These are phyloP conservation scores for Lepiota venenata DNA, from an alignment of 768 basidiomycete genomes.

Conservation along the genomic window DNA sequence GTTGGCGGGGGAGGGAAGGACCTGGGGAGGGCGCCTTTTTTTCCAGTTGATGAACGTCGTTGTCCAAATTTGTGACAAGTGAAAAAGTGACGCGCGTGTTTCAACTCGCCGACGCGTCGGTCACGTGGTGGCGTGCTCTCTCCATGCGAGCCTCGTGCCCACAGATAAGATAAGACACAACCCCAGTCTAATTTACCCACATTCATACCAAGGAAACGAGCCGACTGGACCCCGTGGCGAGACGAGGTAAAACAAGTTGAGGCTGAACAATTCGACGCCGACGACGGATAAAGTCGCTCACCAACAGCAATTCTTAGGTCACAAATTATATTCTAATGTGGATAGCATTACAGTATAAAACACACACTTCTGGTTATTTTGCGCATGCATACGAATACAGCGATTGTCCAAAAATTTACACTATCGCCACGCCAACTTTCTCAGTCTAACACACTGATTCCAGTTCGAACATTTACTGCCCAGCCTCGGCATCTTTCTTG, in stretches of 20 bases:
- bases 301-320: too few species aligned
- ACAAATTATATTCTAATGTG: constrained; percentile 3
- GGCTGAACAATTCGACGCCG: too few species aligned
- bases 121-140: constrained; percentile 12
- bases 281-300: too few species aligned
- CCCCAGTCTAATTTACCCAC: too few species aligned
- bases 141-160: constrained; percentile 2
- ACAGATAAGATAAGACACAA: constrained; percentile 3
- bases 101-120: constrained; percentile 13
- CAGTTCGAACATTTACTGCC: constrained; percentile 17
- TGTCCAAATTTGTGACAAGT: constrained; percentile 14
- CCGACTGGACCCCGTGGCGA: too few species aligned
- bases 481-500: constrained; percentile 55
- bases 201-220: too few species aligned
- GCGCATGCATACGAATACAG: neutral
- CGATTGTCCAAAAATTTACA: neutral
- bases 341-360: constrained; percentile 8
- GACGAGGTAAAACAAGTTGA: too few species aligned
- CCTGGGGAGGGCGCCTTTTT: too few species aligned
- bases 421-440: too few species aligned
- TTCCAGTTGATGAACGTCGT: neutral
- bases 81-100: constrained; percentile 8
- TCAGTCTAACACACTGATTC: neutral
- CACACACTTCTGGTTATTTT: constrained; percentile 5
- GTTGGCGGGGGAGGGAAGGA: neutral